Base-by-base conservation (phyloP, 345 rosid species). In the Syzygium aqueum region DNA sequence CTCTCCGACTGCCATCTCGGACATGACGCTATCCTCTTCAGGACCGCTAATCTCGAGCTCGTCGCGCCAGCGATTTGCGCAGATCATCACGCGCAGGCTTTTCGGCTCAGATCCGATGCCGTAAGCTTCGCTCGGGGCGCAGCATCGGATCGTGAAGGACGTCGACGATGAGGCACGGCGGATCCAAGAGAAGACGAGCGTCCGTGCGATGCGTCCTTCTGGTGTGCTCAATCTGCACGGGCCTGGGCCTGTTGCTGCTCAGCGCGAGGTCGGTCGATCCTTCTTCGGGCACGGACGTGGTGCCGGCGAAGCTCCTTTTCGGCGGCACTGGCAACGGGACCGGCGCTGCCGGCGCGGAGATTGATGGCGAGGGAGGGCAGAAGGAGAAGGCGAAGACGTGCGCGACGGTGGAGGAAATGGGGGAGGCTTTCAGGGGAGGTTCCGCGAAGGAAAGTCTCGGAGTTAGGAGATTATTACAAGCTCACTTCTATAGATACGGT, bases 381-480 rank as follows among this genome's bases (percentile, higher is more conserved):
- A 8, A 53, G 61, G 50, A 5, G 40, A 57, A 77, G 51, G 33
- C 49, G 17, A 86, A 83, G 90, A 61, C 93, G 13, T 97, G 99
- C 87, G 97, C 97, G 54, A 96, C 98, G 63, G 99, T 96, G 88
- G 99, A 96, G 87, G 98, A 96, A 88, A 97, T 96, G 99, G 99
- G 99, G 67, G 92, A 89, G 88, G 93, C 86, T 86, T 95, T 97
- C 87, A 88, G 86, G n/a, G 93, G 94, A 11, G 92, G 91, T 65
- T 91, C 92, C 46, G 90, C 89, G 84, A 90, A 92, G 89, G 95
- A 94, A 86, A 96, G 95, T 89, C 94, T 96, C 37, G 90, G 93
- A 87, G 96, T 95, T 21, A 90, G 98, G 82, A 85, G 86, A 63
- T 63, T 95, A 51, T 93, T 96, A 84, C 93, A 88, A 23, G 91